A percentile compares a stretch with the other conserved stretches of the same genome.
Conservation (phyloP, 768 basidiomycete species). For the Arthromyces matolae region DNA sequence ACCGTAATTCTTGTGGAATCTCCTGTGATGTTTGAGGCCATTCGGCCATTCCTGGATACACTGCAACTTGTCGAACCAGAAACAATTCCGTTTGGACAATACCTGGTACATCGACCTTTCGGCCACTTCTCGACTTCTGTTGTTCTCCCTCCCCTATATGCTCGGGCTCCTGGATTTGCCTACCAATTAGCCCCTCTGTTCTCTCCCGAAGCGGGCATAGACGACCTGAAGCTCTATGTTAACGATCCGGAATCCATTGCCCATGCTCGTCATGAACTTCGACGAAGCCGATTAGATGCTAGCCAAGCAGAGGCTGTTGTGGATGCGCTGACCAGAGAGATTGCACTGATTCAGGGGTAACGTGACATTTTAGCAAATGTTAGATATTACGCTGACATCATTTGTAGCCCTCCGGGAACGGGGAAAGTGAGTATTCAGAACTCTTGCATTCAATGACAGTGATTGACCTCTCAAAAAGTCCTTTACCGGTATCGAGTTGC, state of each 20-base stretch:
- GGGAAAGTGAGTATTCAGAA: conserved; percentile 50
- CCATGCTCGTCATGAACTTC: conserved; percentile 44
- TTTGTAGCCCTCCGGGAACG: conserved; percentile 66
- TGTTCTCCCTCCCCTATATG: conserved; percentile 53
- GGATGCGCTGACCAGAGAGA: conserved; percentile 53
- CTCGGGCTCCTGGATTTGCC: conserved; percentile 48
- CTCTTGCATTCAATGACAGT: background rate
- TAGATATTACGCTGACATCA: conserved; percentile 1
- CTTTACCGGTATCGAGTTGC: conserved; percentile 64
- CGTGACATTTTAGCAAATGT: background rate
- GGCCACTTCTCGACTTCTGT: conserved; percentile 29
- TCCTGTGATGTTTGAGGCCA: conserved; percentile 62
- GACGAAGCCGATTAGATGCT: conserved; percentile 55
- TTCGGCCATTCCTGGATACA: conserved; percentile 64
- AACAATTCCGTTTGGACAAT: conserved; percentile 52
- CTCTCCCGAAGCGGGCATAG: conserved; percentile 32
- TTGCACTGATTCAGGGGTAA: conserved; percentile 72
- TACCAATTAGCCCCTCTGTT: conserved; percentile 59
- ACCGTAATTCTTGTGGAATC: conserved; percentile 51
- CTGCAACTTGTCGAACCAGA: conserved; percentile 52
- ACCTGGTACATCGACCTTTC: conserved; percentile 43
- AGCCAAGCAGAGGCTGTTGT: conserved; percentile 72
- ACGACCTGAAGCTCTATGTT: conserved; percentile 38
- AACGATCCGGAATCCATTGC: conserved; percentile 41
- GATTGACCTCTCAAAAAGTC: conserved; percentile 36